phyloP scores from a whole-genome alignment of 495 filamentous ascomycete genomes.

The Pyrenula aspistea region DNA sequence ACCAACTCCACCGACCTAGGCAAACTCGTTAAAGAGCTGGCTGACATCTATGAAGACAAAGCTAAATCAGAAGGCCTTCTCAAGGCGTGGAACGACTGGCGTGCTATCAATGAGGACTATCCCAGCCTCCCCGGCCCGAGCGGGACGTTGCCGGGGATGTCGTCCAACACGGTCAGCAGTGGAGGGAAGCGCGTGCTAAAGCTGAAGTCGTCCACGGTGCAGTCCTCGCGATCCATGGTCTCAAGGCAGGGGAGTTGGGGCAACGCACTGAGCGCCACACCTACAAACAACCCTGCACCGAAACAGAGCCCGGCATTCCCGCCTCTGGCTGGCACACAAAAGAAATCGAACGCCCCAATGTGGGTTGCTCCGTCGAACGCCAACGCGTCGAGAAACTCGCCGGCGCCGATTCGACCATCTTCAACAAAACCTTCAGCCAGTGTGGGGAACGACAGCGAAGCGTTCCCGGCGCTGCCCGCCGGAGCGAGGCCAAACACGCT shows the following conservation, averaged over 20 bases:
- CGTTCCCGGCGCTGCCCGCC: constrained; percentile 72
- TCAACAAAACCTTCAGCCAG: constrained; percentile 16
- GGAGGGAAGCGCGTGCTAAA: constrained; percentile 50
- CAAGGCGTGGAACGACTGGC: constrained; percentile 87
- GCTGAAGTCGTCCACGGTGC: constrained; percentile 66
- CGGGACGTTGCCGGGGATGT: constrained; percentile 42
- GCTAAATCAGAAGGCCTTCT: constrained; percentile 58
- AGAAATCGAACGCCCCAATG: constrained; percentile 5
- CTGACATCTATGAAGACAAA: constrained; percentile 82
- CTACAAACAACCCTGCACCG: constrained; percentile 15
- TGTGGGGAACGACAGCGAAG: constrained; percentile 23
- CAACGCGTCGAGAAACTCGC: constrained; percentile 8
- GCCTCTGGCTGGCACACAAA: constrained; percentile 24
- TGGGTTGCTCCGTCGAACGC: constrained; percentile 11
- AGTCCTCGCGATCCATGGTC: constrained; percentile 52
- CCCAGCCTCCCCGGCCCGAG: constrained; percentile 69
- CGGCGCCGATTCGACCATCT: constrained; percentile 12
- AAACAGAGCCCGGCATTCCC: constrained; percentile 29
- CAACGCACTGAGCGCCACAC: constrained; percentile 20
- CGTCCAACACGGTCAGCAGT: constrained; percentile 23
- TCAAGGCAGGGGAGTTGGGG: constrained; percentile 38
- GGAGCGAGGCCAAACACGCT: constrained; percentile 68
- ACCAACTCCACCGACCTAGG: constrained; percentile 65
- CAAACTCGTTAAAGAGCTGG: constrained; percentile 82
- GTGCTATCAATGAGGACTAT: constrained; percentile 91